Percentiles rank a stretch among this genome's conserved stretches.
phyloP scores from a whole-genome alignment of 257 asterid genomes.

The Scutellaria minor region DNA sequence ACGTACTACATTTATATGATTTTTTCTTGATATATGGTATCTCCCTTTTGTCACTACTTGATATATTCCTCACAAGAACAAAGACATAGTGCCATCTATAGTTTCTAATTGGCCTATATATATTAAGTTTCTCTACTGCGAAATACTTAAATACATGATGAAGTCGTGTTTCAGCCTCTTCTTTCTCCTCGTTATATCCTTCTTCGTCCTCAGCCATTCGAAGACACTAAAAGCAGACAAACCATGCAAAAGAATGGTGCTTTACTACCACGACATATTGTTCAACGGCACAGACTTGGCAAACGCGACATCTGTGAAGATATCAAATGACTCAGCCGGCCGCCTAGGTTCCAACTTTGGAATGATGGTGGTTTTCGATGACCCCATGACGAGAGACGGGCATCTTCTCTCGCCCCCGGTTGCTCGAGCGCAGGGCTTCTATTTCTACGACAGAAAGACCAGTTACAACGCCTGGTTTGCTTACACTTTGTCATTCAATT shows the following conservation, averaged over 20 bases:
- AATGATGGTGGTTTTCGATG: slow-evolving; percentile 58
- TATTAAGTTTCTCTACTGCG: no score
- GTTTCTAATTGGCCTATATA: no score
- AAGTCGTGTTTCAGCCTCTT: slow-evolving; percentile 18
- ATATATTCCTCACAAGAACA: no score
- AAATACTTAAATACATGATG: no score
- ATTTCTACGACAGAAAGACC: slow-evolving; percentile 58
- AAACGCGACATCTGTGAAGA: slow-evolving; percentile 56
- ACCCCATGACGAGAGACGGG: slow-evolving; percentile 57
- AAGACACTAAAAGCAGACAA: slow-evolving; percentile 30
- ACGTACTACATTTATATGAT: no score
- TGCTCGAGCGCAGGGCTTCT: slow-evolving; percentile 66
- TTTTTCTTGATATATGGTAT: no score
- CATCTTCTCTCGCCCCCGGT: slow-evolving; percentile 48
- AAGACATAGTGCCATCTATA: no score
- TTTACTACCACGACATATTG: slow-evolving; percentile 63
- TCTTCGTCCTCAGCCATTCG: slow-evolving; percentile 6
- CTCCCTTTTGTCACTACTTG: no score
- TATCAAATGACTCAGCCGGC: slow-evolving; percentile 33
- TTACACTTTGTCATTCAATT: slow-evolving; percentile 58
- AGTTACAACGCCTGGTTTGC: slow-evolving; percentile 65
- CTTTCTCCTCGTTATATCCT: slow-evolving; percentile 14
- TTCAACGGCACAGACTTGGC: slow-evolving; percentile 61
- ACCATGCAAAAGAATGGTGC: slow-evolving; percentile 61
- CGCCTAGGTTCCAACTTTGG: slow-evolving; percentile 47